Percentiles rank a stretch among this genome's conserved stretches.
phyloP scores from a whole-genome alignment of 768 basidiomycete species.

The Suillus subalutaceus region DNA sequence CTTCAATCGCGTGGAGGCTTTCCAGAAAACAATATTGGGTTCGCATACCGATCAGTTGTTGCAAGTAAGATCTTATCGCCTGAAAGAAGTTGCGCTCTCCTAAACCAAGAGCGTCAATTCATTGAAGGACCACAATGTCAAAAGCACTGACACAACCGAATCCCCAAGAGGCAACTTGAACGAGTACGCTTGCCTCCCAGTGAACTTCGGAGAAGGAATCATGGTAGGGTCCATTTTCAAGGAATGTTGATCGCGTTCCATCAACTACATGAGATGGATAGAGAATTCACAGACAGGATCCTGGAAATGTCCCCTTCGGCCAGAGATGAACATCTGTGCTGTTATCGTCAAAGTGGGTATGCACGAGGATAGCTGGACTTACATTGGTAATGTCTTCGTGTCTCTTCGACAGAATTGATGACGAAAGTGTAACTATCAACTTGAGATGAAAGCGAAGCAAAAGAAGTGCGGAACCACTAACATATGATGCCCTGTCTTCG shows the following conservation, averaged over 20 bases:
- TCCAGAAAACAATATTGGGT: slow-evolving; percentile 46
- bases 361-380: neutral
- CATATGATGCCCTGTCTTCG: slow-evolving; percentile 9
- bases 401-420: slow-evolving; percentile 7
- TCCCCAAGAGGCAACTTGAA: slow-evolving; percentile 25
- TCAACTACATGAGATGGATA: slow-evolving; percentile 30
- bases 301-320: slow-evolving; percentile 21
- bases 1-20: slow-evolving; percentile 28
- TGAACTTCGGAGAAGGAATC: slow-evolving; percentile 28
- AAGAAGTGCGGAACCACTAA: slow-evolving; percentile 5
- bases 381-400: neutral
- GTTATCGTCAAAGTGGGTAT: neutral
- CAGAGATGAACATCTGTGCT: slow-evolving; percentile 14
- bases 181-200: slow-evolving; percentile 8
- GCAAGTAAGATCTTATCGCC: slow-evolving; percentile 46
- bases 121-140: neutral
- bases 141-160: slow-evolving; percentile 14
- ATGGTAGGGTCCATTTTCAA: slow-evolving; percentile 26
- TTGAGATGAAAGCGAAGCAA: neutral
- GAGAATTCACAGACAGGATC: slow-evolving; percentile 26
- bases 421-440: slow-evolving; percentile 15
- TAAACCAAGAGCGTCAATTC: slow-evolving; percentile 12
- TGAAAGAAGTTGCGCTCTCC: slow-evolving; percentile 45
- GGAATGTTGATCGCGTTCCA: slow-evolving; percentile 28
- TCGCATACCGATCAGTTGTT: slow-evolving; percentile 36